phyloP scores from a whole-genome alignment of 2,329 filamentous ascomycete species.

The Cladophialophora yegresii region DNA sequence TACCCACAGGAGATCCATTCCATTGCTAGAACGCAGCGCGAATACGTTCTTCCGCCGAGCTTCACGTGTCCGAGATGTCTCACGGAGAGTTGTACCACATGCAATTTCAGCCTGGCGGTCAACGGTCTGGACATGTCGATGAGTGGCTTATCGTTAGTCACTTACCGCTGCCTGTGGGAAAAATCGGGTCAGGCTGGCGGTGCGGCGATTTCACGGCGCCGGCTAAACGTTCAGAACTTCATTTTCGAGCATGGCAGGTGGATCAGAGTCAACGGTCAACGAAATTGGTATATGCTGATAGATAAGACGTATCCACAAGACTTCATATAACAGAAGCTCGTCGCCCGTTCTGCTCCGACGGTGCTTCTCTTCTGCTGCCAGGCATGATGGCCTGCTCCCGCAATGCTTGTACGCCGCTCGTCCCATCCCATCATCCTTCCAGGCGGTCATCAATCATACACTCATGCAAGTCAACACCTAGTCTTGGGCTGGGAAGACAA shows the following conservation, averaged over 20 bases:
- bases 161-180: neutral
- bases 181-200: constrained; percentile 16
- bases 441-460: constrained; percentile 16
- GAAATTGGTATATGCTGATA: constrained; percentile 10
- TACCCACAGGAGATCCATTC: too few relatives aligned
- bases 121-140: neutral
- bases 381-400: neutral
- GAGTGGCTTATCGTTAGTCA: too few relatives aligned
- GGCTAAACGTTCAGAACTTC: constrained; percentile 21
- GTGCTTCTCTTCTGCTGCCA: constrained; percentile 4
- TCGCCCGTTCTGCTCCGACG: constrained; percentile 2
- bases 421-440: neutral
- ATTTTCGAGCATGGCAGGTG: neutral
- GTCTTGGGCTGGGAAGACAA: neutral
- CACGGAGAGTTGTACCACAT: too few relatives aligned
- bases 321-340: constrained; percentile 9
- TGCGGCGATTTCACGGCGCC: constrained; percentile 14
- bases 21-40: neutral
- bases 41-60: neutral
- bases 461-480: neutral
- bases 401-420: neutral
- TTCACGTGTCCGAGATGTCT: neutral
- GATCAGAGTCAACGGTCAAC: neutral
- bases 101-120: neutral
- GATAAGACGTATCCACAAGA: constrained; percentile 13